phyloP scores from a whole-genome alignment of 768 basidiomycete genomes.

The Tubosaeta sp. region DNA sequence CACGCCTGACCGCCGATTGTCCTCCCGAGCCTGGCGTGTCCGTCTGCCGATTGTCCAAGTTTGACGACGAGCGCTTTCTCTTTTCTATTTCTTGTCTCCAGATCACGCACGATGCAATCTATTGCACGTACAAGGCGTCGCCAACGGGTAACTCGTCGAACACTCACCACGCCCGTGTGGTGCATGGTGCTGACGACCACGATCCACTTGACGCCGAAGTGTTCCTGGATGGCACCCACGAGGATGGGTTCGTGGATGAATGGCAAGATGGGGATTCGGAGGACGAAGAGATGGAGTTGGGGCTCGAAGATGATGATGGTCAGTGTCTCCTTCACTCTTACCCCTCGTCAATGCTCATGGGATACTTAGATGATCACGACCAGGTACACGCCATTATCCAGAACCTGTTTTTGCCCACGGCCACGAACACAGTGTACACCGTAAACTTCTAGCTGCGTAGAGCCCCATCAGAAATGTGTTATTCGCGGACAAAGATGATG shows the following conservation, averaged over 20 bases:
- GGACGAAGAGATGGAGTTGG: slow-evolving; percentile 10
- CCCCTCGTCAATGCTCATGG: slow-evolving; percentile 1
- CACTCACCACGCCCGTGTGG: neutral
- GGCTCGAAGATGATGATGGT: slow-evolving; percentile 7
- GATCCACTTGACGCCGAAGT: neutral
- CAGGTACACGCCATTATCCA: slow-evolving; percentile 13
- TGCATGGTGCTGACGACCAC: neutral
- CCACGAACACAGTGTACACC: slow-evolving; percentile 21
- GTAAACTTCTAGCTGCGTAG: slow-evolving; percentile 20
- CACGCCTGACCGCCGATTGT: slow-evolving; percentile 22
- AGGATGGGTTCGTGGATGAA: slow-evolving; percentile 3
- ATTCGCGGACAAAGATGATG: neutral
- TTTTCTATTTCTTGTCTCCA: slow-evolving; percentile 47
- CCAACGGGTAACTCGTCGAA: neutral
- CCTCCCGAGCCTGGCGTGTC: slow-evolving; percentile 31
- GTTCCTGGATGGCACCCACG: neutral
- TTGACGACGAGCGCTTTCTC: slow-evolving; percentile 15
- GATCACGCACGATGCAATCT: slow-evolving; percentile 51
- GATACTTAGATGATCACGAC: slow-evolving; percentile 4
- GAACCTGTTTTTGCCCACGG: slow-evolving; percentile 18
- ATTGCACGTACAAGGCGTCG: slow-evolving; percentile 34
- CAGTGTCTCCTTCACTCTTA: neutral
- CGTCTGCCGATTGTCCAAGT: slow-evolving; percentile 15
- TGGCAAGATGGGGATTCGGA: slow-evolving; percentile 18
- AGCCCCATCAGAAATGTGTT: neutral